Conservation (phyloP, 441 rosid genomes). For the Adansonia rubrostipa region DNA sequence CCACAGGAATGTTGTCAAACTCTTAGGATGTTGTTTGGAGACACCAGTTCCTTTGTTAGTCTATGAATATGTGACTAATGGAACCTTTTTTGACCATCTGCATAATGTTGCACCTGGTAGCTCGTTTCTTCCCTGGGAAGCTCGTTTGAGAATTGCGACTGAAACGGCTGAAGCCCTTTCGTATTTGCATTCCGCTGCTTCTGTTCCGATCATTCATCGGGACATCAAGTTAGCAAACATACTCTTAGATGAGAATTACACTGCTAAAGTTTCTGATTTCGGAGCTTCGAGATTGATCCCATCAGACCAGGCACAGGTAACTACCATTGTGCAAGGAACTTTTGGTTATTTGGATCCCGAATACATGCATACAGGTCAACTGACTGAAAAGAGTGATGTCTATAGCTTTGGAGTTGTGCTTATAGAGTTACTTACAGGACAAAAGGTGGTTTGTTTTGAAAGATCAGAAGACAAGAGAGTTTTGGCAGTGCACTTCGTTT, state of each 20-base stretch:
- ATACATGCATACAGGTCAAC: constrained; percentile 16
- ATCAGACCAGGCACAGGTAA: constrained; percentile 25
- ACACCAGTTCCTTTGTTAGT: background rate
- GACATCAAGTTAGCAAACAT: constrained; percentile 44
- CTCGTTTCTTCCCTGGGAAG: background rate
- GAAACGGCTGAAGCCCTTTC: constrained; percentile 33
- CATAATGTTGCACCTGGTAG: background rate
- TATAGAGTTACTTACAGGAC: constrained; percentile 43
- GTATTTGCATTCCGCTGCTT: constrained; percentile 32
- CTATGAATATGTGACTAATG: background rate
- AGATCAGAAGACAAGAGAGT: constrained; percentile 16
- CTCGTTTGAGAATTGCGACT: background rate
- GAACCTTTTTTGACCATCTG: background rate
- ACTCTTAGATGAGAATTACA: constrained; percentile 35
- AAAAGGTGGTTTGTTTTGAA: constrained; percentile 36
- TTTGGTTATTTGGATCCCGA: constrained; percentile 25
- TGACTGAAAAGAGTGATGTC: constrained; percentile 28
- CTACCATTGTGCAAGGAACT: constrained; percentile 37
- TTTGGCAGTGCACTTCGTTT: constrained; percentile 40
- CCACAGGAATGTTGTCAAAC: background rate
- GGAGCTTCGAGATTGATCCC: constrained; percentile 43
- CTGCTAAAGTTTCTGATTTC: constrained; percentile 39
- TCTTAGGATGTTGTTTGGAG: background rate
- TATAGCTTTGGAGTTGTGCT: constrained; percentile 36
- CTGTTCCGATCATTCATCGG: constrained; percentile 35